These are phyloP conservation scores for Blyttiomyces sp. DNA, from an alignment of 371 early-diverging fungal species.

Conservation along the genomic window DNA sequence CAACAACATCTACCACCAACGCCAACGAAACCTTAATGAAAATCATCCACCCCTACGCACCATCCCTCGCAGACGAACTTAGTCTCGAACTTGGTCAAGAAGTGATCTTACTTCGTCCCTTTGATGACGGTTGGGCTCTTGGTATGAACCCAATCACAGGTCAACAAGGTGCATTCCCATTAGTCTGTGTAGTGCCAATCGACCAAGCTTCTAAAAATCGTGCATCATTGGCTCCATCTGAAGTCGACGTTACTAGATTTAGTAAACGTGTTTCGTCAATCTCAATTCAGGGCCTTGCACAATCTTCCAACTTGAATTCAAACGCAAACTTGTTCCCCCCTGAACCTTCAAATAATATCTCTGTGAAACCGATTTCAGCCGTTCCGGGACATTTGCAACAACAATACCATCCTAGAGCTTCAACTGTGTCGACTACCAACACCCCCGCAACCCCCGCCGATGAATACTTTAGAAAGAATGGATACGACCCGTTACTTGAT, in stretches of 20 bases:
- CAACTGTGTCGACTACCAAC: background rate
- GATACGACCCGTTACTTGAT: too few relatives aligned
- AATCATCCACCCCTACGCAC: constrained; percentile 38
- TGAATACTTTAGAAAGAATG: too few relatives aligned
- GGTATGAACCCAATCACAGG: constrained; percentile 36
- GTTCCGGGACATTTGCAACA: background rate
- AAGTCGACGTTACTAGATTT: background rate
- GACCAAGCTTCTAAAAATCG: constrained; percentile 9
- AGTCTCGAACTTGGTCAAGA: constrained; percentile 30
- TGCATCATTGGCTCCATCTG: background rate
- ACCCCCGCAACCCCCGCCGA: too few relatives aligned
- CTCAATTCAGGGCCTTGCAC: too few relatives aligned
- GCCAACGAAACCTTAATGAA: constrained; percentile 16
- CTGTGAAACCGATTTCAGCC: background rate
- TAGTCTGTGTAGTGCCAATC: constrained; percentile 34
- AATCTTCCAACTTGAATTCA: too few relatives aligned
- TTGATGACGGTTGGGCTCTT: constrained; percentile 52
- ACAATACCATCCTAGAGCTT: background rate
- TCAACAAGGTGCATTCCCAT: constrained; percentile 46
- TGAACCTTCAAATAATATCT: background rate
- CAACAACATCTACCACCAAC: constrained; percentile 4
- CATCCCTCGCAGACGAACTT: constrained; percentile 41
- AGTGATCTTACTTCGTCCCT: constrained; percentile 32
- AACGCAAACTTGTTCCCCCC: too few relatives aligned
- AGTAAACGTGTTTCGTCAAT: background rate